These are phyloP conservation scores for Metschnikowia proteae DNA, from an alignment of 805 yeast genomes.

Conservation along the genomic window DNA sequence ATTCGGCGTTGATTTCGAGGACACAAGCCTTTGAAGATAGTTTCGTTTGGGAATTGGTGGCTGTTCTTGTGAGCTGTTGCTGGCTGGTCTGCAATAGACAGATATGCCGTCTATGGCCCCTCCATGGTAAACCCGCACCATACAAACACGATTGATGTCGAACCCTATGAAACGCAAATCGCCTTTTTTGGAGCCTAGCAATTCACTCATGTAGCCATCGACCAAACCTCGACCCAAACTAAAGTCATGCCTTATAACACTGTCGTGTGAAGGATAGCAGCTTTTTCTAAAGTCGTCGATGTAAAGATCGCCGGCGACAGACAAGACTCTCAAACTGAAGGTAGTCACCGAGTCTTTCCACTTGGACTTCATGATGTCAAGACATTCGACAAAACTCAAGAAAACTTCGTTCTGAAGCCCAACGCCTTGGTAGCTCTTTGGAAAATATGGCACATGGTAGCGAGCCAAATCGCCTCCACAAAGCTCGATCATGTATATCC, in stretches of 20 bases:
- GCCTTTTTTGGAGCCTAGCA: slow-evolving; percentile 27
- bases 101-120: slow-evolving; percentile 78
- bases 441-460: slow-evolving; percentile 58
- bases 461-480: slow-evolving; percentile 54
- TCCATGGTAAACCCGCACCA: slow-evolving; percentile 69
- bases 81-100: slow-evolving; percentile 31
- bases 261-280: slow-evolving; percentile 17
- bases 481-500: slow-evolving; percentile 74
- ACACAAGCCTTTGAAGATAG: slow-evolving; percentile 20
- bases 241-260: slow-evolving; percentile 33
- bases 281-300: slow-evolving; percentile 46
- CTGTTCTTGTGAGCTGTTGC: neutral
- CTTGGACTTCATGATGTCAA: slow-evolving; percentile 26
- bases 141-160: slow-evolving; percentile 38
- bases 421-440: slow-evolving; percentile 50
- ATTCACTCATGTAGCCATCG: slow-evolving; percentile 36
- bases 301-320: slow-evolving; percentile 59
- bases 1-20: neutral
- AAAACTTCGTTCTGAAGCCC: slow-evolving; percentile 56
- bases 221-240: slow-evolving; percentile 39
- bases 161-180: slow-evolving; percentile 21
- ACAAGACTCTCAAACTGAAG: slow-evolving; percentile 50
- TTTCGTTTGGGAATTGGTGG: slow-evolving; percentile 50
- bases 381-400: slow-evolving; percentile 45
- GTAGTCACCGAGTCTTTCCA: slow-evolving; percentile 24